Base-by-base conservation (phyloP, 2,329 filamentous ascomycete species). In the Chrysoporthe deuterocubensis region DNA sequence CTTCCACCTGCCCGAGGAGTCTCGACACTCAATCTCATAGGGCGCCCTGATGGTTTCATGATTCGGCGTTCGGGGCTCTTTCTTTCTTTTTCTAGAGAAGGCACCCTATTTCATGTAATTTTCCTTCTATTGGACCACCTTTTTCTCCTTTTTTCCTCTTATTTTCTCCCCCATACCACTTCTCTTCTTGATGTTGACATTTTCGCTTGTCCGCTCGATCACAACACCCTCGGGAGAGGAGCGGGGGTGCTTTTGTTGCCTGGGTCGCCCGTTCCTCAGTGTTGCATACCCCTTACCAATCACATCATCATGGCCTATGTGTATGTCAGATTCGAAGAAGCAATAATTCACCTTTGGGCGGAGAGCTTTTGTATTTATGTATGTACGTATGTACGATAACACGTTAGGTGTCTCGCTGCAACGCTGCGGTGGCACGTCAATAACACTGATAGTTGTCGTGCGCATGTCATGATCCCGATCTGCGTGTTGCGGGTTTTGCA, bases 81-180 rank as follows among this genome's bases (percentile, higher is more conserved):
- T 59, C 54, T 16, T n/a, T 46, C 44, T 59, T 60, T 50, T 62
- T 43, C n/a, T 54, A 32, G 50, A 52, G 54, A 62, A 42, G 48
- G 60, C 60, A 68, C 57, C 44, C 40, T 64, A 54, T 56, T 68
- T 37, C 52, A 66, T 66, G 64, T 70, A 69, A 67, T 68, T 54
- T 65, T 56, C 26, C 58, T 43, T 52, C 40, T 42, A 9, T 34
- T 3, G 7, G 21, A 16, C 13, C 16, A 3, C 14, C 7, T 48
- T 3, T 14, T 59, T n/a, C 44, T 46, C 9, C 5, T 14, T 44
- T 60, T 44, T 32, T 37, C 11, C 44, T 46, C 44, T 42, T 7
- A 40, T n/a, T 16, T n/a, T 21, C 34, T 43, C 42, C 34, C 9
- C 37, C 56, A 21, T 4, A 42, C 16, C 16, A 18, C 37, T n/a